A percentile compares a stretch with the other conserved stretches of the same genome.
These are phyloP conservation scores for Cutaneotrichosporon sp. DNA, from an alignment of 1,284 basidiomycete genomes.

Conservation along the genomic window DNA sequence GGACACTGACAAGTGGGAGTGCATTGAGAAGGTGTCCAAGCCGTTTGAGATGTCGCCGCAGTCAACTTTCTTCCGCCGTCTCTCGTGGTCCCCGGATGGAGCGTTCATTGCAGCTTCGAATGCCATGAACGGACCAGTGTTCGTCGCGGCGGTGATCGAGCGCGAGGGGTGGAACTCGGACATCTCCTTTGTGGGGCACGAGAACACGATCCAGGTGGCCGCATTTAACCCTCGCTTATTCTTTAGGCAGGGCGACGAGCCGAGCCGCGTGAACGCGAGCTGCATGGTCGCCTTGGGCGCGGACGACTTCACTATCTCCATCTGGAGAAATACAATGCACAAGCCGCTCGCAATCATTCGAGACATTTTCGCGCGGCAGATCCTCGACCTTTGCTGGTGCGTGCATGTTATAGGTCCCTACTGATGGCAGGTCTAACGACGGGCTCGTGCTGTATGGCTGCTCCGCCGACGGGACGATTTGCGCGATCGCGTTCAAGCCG, in stretches of 20 bases:
- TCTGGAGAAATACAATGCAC: slow-evolving; percentile 88
- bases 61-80: slow-evolving; percentile 86
- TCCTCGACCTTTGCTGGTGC: slow-evolving; percentile 89
- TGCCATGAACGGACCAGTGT: slow-evolving; percentile 95
- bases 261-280: slow-evolving; percentile 33
- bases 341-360: slow-evolving; percentile 86
- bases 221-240: slow-evolving; percentile 93
- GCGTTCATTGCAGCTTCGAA: slow-evolving; percentile 95
- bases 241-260: slow-evolving; percentile 57
- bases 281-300: slow-evolving; percentile 79
- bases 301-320: slow-evolving; percentile 71
- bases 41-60: slow-evolving; percentile 92
- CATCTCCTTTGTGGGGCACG: slow-evolving; percentile 91
- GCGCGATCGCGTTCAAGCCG: slow-evolving; percentile 73
- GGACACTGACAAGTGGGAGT: slow-evolving; percentile 85
- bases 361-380: slow-evolving; percentile 88
- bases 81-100: slow-evolving; percentile 99
- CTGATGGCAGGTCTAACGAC: slow-evolving; percentile 68
- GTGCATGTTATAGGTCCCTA: not conserved
- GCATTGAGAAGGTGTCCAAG: slow-evolving; percentile 76
- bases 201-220: slow-evolving; percentile 95
- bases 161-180: slow-evolving; percentile 80
- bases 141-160: slow-evolving; percentile 91
- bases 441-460: slow-evolving; percentile 89
- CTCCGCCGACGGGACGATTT: slow-evolving; percentile 91